Evolutionary conservation across 176 grass and related monocot species (phyloP).

Genomic region (Avena eriantha): DNA sequence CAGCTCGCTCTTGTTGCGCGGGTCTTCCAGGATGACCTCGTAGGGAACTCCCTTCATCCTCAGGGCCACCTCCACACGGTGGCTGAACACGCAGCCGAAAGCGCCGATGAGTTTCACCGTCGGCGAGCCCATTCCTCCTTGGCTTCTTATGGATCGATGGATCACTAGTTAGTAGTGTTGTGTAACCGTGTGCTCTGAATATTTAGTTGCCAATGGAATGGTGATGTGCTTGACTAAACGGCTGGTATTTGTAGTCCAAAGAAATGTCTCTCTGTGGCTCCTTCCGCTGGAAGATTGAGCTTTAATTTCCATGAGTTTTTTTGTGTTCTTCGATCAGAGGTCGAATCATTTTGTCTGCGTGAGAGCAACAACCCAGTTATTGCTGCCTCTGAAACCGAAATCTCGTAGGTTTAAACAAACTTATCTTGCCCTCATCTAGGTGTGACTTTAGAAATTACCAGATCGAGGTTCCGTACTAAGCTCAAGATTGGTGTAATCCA

Average conservation of each 20-base stretch:
- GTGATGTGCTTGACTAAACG: neutral
- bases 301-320: neutral
- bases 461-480: no score
- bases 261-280: neutral
- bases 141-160: neutral
- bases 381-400: neutral
- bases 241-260: neutral
- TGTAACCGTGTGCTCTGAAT: no score
- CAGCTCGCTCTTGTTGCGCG: slow-evolving; percentile 49
- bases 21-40: slow-evolving; percentile 28
- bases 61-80: slow-evolving; percentile 20
- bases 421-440: neutral
- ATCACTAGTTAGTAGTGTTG: neutral
- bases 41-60: slow-evolving; percentile 27
- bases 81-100: slow-evolving; percentile 13
- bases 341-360: neutral
- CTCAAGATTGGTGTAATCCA: no score
- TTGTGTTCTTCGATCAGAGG: neutral
- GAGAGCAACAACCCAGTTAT: neutral
- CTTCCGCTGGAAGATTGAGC: neutral
- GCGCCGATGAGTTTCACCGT: slow-evolving; percentile 11
- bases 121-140: neutral
- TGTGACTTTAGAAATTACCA: no score
- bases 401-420: neutral
- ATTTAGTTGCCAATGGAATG: no score